Base-by-base conservation (phyloP, 345 rosid species). In the Eucalyptus sp. region DNA sequence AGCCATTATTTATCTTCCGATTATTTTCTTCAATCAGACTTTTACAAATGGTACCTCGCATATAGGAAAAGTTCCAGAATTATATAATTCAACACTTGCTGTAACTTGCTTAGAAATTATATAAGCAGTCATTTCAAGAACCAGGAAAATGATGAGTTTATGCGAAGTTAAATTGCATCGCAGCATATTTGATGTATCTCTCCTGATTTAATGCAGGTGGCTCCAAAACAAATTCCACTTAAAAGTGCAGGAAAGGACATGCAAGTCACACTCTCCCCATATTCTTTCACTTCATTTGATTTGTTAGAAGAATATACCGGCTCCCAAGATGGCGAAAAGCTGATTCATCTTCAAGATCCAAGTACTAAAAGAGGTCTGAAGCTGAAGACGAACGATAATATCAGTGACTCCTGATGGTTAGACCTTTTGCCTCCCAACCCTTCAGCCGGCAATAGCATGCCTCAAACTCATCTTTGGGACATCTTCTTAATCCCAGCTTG, bases 231-330 rank as follows among this genome's bases (percentile, higher is more conserved):
- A 80, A 95, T 86, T 86, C 86, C 87, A 80, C 89, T 96, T 7
- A 92, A 91, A 86, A 56, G 51, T 50, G 93, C 91, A 10, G 98
- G 90, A 66, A 91, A 92, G 90, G 94, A 95, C 88, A 91, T 96
- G 93, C 91, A 90, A 62, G 93, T 94, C 86, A 88, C 87, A 27
- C 91, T 98, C 84, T 54, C 93, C 33, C 98, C 98, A 4, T 88
- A 94, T 90, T 98, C 99, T 1, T 91, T 98, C 58, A 95, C 98
- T 88, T 94, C 98, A 6, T 90, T 95, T 62, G 99, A 98, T 92
- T 88, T 98, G 91, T 91, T 95, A 89, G 94, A 90, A 56, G 93
- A 94, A 86, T 90, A 95, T 18, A 89, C 14, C 16, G 15, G 48
- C 84, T 76, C 15, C 27, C 83, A 37, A 71, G 83, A 71, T 71